A percentile compares a stretch with the other conserved stretches of the same genome.
These are phyloP conservation scores for Globisporangium sylvaticum DNA, from an alignment of 352 stramenopile species.

Conservation along the genomic window DNA sequence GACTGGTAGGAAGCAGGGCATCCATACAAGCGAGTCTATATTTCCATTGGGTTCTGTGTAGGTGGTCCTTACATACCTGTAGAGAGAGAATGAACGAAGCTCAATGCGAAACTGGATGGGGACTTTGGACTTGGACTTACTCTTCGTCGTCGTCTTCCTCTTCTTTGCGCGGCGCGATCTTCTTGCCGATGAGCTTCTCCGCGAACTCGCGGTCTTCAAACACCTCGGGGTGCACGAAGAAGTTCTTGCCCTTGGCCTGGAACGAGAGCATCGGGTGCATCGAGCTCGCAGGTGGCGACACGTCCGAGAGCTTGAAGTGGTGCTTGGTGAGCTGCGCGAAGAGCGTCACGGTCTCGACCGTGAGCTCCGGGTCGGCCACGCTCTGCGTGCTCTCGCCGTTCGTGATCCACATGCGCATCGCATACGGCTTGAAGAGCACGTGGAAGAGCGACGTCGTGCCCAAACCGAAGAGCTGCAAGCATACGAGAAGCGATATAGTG, in stretches of 20 bases:
- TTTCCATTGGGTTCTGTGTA: not conserved
- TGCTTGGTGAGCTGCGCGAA: constrained; percentile 50
- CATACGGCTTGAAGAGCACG: constrained; percentile 84
- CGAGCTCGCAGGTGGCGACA: constrained; percentile 39
- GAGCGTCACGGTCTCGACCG: constrained; percentile 68
- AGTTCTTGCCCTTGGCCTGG: constrained; percentile 56
- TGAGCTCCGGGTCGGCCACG: constrained; percentile 35
- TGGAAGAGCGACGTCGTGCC: constrained; percentile 83
- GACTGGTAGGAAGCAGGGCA: constrained; percentile 21
- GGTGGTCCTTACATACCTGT: not conserved
- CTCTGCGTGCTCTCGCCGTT: constrained; percentile 10
- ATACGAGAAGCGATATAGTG: not conserved
- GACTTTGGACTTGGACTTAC: not conserved
- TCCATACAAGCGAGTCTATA: constrained; percentile 6
- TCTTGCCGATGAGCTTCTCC: constrained; percentile 49
- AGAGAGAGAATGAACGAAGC: not conserved
- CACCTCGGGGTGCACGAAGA: constrained; percentile 79
- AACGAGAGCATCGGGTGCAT: constrained; percentile 88
- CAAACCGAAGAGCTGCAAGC: constrained; percentile 60
- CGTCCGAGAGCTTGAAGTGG: constrained; percentile 61
- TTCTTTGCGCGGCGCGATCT: constrained; percentile 24
- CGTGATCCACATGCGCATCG: constrained; percentile 76
- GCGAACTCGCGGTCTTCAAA: constrained; percentile 57
- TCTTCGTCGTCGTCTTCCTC: constrained; percentile 19
- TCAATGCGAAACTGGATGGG: not conserved